phyloP scores from a whole-genome alignment of 495 filamentous ascomycete genomes.

The Hypoxylon subgilvum region DNA sequence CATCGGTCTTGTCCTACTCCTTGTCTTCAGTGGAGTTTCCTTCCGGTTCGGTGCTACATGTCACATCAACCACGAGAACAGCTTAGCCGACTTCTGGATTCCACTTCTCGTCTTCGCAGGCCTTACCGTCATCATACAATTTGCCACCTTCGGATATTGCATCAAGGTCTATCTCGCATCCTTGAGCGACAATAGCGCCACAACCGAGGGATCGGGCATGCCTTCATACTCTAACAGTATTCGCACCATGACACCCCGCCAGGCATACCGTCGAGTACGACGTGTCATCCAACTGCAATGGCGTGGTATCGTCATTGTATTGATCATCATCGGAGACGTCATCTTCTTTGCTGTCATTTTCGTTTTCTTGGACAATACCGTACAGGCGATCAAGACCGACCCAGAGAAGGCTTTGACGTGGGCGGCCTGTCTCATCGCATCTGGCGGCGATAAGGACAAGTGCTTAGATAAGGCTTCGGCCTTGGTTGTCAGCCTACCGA shows the following conservation, averaged over 20 bases:
- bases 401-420: constrained; percentile 61
- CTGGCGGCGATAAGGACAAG: constrained; percentile 64
- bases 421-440: constrained; percentile 70
- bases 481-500: constrained; percentile 73
- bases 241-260: constrained; percentile 80
- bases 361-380: constrained; percentile 77
- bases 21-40: constrained; percentile 88
- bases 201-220: constrained; percentile 72
- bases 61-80: constrained; percentile 86
- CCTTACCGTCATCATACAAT: constrained; percentile 80
- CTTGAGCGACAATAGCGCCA: constrained; percentile 71
- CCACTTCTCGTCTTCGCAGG: constrained; percentile 81
- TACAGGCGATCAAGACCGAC: constrained; percentile 61
- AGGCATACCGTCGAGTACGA: constrained; percentile 83
- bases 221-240: constrained; percentile 82
- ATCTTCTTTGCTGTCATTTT: constrained; percentile 92
- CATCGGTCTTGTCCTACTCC: constrained; percentile 71
- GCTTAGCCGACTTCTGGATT: constrained; percentile 85
- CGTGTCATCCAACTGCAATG: constrained; percentile 93
- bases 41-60: constrained; percentile 91
- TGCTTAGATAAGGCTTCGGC: constrained; percentile 66
- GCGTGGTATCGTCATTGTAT: constrained; percentile 84
- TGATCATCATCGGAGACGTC: constrained; percentile 86
- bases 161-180: constrained; percentile 92
- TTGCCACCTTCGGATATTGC: constrained; percentile 86